A percentile compares a stretch with the other conserved stretches of the same genome.
Conservation (phyloP, 805 yeast species). For the Sugiyamaella mastotermitis region DNA sequence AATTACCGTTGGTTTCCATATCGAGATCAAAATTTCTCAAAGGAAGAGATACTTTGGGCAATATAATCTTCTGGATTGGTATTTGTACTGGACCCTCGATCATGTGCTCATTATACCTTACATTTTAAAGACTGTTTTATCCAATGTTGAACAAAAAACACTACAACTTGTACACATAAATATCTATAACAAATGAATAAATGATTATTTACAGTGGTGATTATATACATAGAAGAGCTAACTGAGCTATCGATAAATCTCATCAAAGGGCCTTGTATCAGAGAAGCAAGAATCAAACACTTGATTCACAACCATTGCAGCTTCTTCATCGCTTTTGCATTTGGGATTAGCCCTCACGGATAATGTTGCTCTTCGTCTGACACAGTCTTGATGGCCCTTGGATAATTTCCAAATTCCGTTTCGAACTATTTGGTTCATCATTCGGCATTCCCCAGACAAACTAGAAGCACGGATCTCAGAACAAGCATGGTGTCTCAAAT, state of each 20-base stretch:
- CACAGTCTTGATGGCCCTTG: constrained; percentile 87
- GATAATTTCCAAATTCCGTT: constrained; percentile 50
- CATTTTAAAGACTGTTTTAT: constrained; percentile 42
- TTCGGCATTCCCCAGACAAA: constrained; percentile 90
- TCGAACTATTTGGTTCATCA: constrained; percentile 71
- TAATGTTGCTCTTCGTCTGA: constrained; percentile 77
- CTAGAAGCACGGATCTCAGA: constrained; percentile 92
- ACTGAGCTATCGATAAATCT: constrained; percentile 71
- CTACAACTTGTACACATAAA: constrained; percentile 1
- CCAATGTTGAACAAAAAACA: neutral
- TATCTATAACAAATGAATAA: constrained; percentile 1
- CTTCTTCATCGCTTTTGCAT: constrained; percentile 67
- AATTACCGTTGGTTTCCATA: constrained; percentile 69
- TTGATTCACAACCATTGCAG: constrained; percentile 70
- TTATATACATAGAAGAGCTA: no score
- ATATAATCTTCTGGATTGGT: constrained; percentile 85
- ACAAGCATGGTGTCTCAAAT: constrained; percentile 92
- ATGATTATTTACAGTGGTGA: no score
- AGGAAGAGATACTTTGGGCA: constrained; percentile 58
- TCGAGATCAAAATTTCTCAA: constrained; percentile 48
- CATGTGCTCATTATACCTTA: constrained; percentile 75
- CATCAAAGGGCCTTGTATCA: constrained; percentile 94
- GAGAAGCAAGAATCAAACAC: constrained; percentile 92
- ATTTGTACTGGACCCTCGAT: constrained; percentile 85
- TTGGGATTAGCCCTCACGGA: constrained; percentile 83